phyloP scores from a whole-genome alignment of 208 protist genomes.

The Tritrichomonas musculus region DNA sequence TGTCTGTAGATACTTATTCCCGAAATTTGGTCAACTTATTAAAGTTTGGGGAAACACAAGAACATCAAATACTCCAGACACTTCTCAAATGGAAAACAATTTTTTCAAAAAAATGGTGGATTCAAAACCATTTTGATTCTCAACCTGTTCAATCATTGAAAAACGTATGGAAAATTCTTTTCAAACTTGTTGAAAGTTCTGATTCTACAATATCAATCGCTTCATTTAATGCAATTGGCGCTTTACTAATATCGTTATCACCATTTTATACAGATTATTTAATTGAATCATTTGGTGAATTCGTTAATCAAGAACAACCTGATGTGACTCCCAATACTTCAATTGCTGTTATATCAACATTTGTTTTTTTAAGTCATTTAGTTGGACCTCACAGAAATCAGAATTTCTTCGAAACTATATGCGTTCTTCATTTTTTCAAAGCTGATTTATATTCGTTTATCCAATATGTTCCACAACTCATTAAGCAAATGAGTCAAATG shows the following conservation, averaged over 20 bases:
- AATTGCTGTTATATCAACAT: background rate
- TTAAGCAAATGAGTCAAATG: background rate
- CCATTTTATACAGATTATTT: background rate
- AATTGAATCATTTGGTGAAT: background rate
- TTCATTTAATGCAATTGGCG: background rate
- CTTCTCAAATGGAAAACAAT: background rate
- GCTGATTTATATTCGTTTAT: background rate
- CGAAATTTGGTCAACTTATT: too few species aligned
- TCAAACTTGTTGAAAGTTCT: background rate
- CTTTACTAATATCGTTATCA: background rate
- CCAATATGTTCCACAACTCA: background rate
- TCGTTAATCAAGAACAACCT: background rate
- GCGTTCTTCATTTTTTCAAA: background rate
- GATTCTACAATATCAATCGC: background rate
- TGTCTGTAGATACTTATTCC: too few species aligned
- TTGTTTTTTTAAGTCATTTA: background rate
- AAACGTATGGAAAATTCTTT: background rate
- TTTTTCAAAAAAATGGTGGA: background rate
- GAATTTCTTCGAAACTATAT: background rate
- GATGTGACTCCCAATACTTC: background rate
- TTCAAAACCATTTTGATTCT: background rate
- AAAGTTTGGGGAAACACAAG: too few species aligned
- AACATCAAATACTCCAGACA: background rate
- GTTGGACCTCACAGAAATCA: background rate
- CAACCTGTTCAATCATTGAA: background rate